Evolutionary conservation across 805 yeast species (phyloP).

Genomic region (Candida oleophila): DNA sequence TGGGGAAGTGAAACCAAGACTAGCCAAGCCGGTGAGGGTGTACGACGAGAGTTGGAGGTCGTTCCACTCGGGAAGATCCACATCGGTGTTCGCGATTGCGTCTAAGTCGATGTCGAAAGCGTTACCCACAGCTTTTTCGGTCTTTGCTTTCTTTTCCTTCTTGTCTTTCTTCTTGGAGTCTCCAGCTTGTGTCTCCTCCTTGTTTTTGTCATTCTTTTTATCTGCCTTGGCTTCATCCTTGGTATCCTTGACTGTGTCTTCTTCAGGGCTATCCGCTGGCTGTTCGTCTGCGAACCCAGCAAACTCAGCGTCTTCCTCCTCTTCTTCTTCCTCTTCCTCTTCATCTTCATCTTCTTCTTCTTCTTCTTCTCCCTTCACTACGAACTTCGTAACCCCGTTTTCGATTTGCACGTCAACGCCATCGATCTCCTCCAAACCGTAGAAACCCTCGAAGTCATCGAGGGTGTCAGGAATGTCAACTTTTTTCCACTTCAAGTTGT

Average conservation of each 20-base stretch:
- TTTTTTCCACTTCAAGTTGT: constrained; percentile 69
- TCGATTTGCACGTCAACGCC: constrained; percentile 83
- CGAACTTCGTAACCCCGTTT: constrained; percentile 64
- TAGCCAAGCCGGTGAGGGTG: constrained; percentile 59
- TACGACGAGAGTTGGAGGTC: constrained; percentile 48
- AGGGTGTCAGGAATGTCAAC: constrained; percentile 81
- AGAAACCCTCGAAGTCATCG: constrained; percentile 87
- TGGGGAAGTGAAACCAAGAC: constrained; percentile 62
- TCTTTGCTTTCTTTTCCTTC: neutral
- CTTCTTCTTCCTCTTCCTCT: constrained; percentile 16
- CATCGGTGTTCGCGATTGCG: constrained; percentile 34
- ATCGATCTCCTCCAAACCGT: constrained; percentile 90
- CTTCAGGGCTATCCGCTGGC: neutral
- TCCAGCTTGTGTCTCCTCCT: neutral
- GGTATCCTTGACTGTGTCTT: neutral
- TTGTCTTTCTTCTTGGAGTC: neutral
- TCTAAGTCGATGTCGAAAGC: constrained; percentile 28
- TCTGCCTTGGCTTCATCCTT: neutral
- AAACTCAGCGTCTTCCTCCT: constrained; percentile 25
- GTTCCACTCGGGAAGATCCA: constrained; percentile 63
- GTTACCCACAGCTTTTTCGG: constrained; percentile 19
- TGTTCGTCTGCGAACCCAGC: constrained; percentile 19
- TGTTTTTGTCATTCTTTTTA: constrained; percentile 2
- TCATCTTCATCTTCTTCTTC: constrained; percentile 15
- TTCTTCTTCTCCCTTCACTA: constrained; percentile 34